Base-by-base conservation (phyloP, 371 early-diverging fungal species). In the Mucor saturninus region DNA sequence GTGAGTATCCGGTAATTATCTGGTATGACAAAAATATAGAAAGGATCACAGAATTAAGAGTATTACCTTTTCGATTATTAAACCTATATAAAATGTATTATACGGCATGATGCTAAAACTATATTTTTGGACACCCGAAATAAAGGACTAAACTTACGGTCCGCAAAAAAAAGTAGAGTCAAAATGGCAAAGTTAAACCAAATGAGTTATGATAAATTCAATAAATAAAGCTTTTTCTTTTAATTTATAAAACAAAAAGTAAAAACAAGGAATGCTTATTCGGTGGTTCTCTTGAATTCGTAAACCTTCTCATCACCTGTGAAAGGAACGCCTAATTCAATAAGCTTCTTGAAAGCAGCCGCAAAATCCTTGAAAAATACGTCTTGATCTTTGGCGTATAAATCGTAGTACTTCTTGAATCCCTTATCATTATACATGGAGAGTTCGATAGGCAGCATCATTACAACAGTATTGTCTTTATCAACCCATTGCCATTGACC, bases 401-500 rank as follows among this genome's bases (percentile, higher is more conserved):
- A 55, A 64, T 93, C 89, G 53, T 91, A 91, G 72, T 85, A 90
- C 65, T 88, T 86, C 68, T 81, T 83, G 86, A 95, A 94, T 56
- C 81, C 77, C 63, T 86, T 83, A 72, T 91, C 92, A 55, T 68
- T 68, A 49, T 68, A 72, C 76, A 79, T 77, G 42, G 60, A 56
- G 30, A 80, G 72, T 71, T 75, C 80, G 39, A 68, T 67, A 65
- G 79, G 79, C 42, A 79, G 60, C 83, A 81, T 82, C 80, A 83
- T 80, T 14, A 83, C 73, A 48, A 72, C 74, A 3, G 74, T 76
- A 26, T 87, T 83, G 54, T 79, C 76, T 80, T 93, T 90, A 76
- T 94, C 94, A 55, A 86, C 91, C 69, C 75, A 93, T 83, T 97
- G 96, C 81, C 85, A 82, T 5, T 92, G 91, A n/a, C 96, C 96